Evolutionary conservation across 2,329 filamentous ascomycete genomes (phyloP), one percentile per base, ranked within the genome.

Genomic region (Verticillium isaacii): DNA sequence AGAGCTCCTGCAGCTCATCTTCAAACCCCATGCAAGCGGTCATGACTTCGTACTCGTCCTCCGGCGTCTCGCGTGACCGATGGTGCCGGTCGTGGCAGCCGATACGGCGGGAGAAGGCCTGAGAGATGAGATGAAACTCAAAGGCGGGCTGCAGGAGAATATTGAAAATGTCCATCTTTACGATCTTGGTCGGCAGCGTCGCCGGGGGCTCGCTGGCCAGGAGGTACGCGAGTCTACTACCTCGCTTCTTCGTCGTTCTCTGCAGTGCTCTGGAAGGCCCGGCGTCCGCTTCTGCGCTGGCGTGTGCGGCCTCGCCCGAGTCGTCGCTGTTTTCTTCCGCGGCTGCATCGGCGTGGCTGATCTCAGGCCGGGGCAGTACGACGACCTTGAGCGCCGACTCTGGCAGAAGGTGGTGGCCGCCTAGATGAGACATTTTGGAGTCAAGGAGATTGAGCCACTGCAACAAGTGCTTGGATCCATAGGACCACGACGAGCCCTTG

Each of bases 381-480:
- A 36, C 32, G 32, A 37, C 56, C 17, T 34, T 34, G 56, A 57
- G 56, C 14, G 56, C 56, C 2, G 56, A n/a, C 23, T 57, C 56
- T n/a, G 56, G 19, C 17, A 57, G 19, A 32, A 57, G 56, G 32
- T 37, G 29, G 12, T 32, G 56, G n/a, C 56, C 56, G 2, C 56
- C 56, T 4, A 57, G 56, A 37, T 57, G 56, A 34, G 32, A 37
- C n/a, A 57, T 37, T 17, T 57, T 57, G 32, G 56, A 34, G n/a
- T 57, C 56, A n/a, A 57, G 56, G n/a, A 57, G 56, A 34, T 57
- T 57, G 25, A 57, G 56, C 56, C 56, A 57, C 19, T 37, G 56
- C 17, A 57, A 32, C 8, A 57, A 34, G 19, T 57, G 56, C 32
- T 19, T 57, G 15, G 56, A 57, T 15, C 56, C 56, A 5, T 17